A percentile compares a stretch with the other conserved stretches of the same genome.
phyloP scores from a whole-genome alignment of 2,329 filamentous ascomycete species.

The Penicillium sp. region DNA sequence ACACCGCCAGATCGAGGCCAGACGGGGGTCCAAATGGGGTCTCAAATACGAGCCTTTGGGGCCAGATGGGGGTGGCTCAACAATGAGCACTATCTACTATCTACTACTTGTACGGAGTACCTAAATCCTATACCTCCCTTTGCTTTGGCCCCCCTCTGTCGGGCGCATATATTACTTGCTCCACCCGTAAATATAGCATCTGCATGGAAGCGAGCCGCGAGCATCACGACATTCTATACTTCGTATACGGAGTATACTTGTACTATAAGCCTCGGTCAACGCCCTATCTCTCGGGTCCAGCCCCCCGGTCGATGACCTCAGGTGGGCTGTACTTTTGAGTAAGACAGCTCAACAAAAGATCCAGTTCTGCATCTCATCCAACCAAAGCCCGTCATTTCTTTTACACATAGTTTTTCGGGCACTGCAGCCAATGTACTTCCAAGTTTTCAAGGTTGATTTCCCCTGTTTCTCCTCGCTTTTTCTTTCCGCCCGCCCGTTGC shows the following conservation, averaged over 20 bases:
- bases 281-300: not conserved
- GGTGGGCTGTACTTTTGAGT: no score
- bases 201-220: not conserved
- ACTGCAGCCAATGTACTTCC: no score
- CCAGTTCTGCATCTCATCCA: no score
- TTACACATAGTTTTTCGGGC: no score
- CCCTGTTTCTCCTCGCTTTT: no score
- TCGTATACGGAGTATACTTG: not conserved
- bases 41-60: not conserved
- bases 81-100: not conserved
- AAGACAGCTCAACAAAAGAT: no score
- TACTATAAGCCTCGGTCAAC: not conserved
- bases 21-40: not conserved
- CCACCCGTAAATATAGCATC: not conserved
- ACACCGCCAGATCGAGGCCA: conserved; percentile 4
- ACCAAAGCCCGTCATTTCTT: no score
- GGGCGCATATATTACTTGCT: not conserved
- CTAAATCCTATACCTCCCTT: not conserved
- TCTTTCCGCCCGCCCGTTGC: no score
- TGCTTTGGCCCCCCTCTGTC: not conserved
- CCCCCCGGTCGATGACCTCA: no score
- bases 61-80: not conserved
- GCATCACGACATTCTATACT: not conserved
- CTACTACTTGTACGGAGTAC: no score
- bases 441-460: no score